Evolutionary conservation across 768 basidiomycete genomes (phyloP).

Genomic region (Agrocybe praecox): DNA sequence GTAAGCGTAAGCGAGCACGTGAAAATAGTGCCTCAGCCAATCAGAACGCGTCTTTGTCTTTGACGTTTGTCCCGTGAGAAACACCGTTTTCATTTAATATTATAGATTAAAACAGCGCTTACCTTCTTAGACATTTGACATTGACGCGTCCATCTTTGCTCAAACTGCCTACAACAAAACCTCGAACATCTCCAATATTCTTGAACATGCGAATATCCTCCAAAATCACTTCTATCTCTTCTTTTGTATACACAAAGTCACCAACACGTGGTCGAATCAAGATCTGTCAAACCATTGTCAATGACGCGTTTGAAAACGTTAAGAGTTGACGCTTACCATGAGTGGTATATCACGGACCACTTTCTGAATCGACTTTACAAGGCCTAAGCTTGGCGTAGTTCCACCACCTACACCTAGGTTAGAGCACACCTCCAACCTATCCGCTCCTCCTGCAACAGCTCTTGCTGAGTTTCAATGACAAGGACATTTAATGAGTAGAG

Average conservation of each 20-base stretch:
- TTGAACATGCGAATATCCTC: constrained; percentile 72
- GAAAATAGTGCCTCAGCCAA: too few species aligned
- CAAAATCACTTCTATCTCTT: constrained; percentile 72
- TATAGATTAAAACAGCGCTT: too few species aligned
- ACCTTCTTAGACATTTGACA: constrained; percentile 58
- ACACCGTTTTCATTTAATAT: too few species aligned
- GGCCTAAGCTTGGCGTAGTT: constrained; percentile 79
- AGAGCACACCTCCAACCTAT: constrained; percentile 77
- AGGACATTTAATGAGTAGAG: background rate
- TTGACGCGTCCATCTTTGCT: constrained; percentile 60
- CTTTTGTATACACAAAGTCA: constrained; percentile 73
- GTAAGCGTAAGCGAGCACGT: too few species aligned
- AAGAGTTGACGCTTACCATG: constrained; percentile 53
- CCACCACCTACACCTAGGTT: constrained; percentile 78
- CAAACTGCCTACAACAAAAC: constrained; percentile 71
- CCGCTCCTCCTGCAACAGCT: constrained; percentile 70
- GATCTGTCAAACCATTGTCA: constrained; percentile 40
- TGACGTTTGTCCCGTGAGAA: too few species aligned
- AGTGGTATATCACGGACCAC: constrained; percentile 50
- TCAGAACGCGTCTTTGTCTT: too few species aligned
- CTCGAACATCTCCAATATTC: constrained; percentile 48
- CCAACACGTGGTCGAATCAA: constrained; percentile 84
- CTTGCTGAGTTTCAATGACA: constrained; percentile 33
- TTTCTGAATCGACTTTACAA: constrained; percentile 59
- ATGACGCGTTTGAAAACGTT: background rate